Base-by-base conservation (phyloP, 148 eudicot genomes). In the Chenopodium album region DNA sequence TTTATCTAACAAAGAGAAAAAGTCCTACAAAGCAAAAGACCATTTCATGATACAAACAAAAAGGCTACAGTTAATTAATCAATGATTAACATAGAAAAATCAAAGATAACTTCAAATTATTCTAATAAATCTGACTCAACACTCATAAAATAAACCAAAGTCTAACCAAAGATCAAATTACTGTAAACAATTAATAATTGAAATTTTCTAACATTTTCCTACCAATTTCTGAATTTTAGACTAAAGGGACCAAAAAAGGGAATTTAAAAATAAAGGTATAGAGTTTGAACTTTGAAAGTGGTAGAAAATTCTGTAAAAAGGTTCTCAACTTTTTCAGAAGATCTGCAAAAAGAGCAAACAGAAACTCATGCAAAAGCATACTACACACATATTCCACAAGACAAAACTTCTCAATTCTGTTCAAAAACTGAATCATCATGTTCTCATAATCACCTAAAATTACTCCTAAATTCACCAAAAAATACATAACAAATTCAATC, bases 291-390 rank as follows among this genome's bases (percentile, higher is more conserved):
- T 37, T 4, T 37, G 56, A 50, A 50, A 50, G 12, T 2, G 14
- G 14, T 13, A 50, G 14, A 9, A 50, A 50, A 50, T 50, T 80
- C 46, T 84, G 28, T 59, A 62, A 44, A 85, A 85, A 81, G 87
- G 71, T 19, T 50, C 16, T 77, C 66, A 19, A 7, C 87, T 81
- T 85, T 81, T 56, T 32, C 69, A 50, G 20, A 64, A 64, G 29
- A 73, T 32, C 12, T 1, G 4, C 50, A 23, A 23, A 77, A 54
- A 71, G 8, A 64, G 2, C 19, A 19, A 20, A 37, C 23, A 1
- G 37, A 62, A 62, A 62, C 71, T 76, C 52, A 20, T 65, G 56
- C 80, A 44, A 44, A 64, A 77, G 12, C 48, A 41, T 59, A 77
- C 4, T 34, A 50, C 19, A 3, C 47, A 37, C 41, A 37, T 37